These are phyloP conservation scores for Polychaeton citri DNA, from an alignment of 2,329 filamentous ascomycete species.

Conservation along the genomic window DNA sequence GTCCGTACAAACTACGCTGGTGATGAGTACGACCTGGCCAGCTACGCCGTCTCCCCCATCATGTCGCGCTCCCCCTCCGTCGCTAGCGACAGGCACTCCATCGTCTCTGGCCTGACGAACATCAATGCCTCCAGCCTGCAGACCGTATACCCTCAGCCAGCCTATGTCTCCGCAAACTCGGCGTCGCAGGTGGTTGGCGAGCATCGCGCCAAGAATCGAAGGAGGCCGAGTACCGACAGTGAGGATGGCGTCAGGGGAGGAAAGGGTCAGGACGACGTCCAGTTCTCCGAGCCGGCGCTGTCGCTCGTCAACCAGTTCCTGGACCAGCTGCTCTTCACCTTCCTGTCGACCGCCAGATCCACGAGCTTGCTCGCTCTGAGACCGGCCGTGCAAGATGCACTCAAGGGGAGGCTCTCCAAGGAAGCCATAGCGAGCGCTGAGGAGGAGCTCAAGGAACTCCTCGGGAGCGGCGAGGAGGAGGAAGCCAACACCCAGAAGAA, in stretches of 20 bases:
- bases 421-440: slow-evolving; percentile 74
- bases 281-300: slow-evolving; percentile 61
- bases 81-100: slow-evolving; percentile 11
- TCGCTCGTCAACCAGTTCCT: slow-evolving; percentile 80
- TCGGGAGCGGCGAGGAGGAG: slow-evolving; percentile 68
- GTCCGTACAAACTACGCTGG: neutral
- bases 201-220: slow-evolving; percentile 62
- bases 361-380: slow-evolving; percentile 63
- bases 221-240: slow-evolving; percentile 42
- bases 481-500: slow-evolving; percentile 35
- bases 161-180: slow-evolving; percentile 76
- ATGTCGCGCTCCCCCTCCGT: slow-evolving; percentile 13
- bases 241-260: slow-evolving; percentile 41
- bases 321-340: slow-evolving; percentile 83
- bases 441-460: slow-evolving; percentile 75
- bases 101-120: slow-evolving; percentile 11
- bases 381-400: slow-evolving; percentile 69
- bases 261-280: slow-evolving; percentile 48
- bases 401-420: slow-evolving; percentile 78
- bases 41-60: slow-evolving; percentile 9
- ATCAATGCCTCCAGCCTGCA: slow-evolving; percentile 9
- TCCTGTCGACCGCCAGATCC: slow-evolving; percentile 67
- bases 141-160: slow-evolving; percentile 57
- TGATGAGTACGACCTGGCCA: neutral
- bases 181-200: slow-evolving; percentile 87